A percentile compares a stretch with the other conserved stretches of the same genome.
phyloP scores from a whole-genome alignment of 345 rosid genomes.

The Arabis hirsuta region DNA sequence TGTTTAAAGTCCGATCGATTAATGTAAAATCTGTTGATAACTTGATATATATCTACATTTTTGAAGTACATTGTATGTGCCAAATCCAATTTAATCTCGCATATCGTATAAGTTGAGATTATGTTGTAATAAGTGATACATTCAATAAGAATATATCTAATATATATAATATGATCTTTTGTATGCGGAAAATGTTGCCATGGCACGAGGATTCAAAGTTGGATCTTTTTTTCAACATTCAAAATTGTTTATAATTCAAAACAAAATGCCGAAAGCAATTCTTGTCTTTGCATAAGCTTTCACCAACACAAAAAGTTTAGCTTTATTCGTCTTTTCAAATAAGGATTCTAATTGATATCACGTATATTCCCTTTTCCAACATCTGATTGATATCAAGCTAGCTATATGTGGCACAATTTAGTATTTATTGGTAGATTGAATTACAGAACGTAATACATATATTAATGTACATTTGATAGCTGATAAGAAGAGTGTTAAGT shows the following conservation, averaged over 20 bases:
- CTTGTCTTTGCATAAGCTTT: slow-evolving; percentile 38
- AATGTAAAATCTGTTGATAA: background rate
- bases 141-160: background rate
- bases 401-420: no score
- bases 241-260: slow-evolving; percentile 21
- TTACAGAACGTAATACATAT: no score
- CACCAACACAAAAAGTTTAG: slow-evolving; percentile 33
- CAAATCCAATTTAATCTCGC: slow-evolving; percentile 6
- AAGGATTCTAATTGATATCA: slow-evolving; percentile 2
- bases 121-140: slow-evolving; percentile 4
- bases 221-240: background rate
- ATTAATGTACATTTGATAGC: no score
- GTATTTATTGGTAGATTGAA: no score
- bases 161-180: background rate
- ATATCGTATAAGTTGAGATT: background rate
- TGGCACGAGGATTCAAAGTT: slow-evolving; percentile 21
- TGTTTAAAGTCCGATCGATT: background rate
- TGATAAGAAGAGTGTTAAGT: no score
- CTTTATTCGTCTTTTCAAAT: slow-evolving; percentile 28
- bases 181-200: background rate
- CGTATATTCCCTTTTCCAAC: background rate
- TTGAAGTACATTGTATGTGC: background rate
- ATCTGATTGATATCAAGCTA: background rate
- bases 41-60: background rate
- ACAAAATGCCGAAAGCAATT: slow-evolving; percentile 47